phyloP scores from a whole-genome alignment of 2,329 filamentous ascomycete genomes.

The Colletotrichum sp. region DNA sequence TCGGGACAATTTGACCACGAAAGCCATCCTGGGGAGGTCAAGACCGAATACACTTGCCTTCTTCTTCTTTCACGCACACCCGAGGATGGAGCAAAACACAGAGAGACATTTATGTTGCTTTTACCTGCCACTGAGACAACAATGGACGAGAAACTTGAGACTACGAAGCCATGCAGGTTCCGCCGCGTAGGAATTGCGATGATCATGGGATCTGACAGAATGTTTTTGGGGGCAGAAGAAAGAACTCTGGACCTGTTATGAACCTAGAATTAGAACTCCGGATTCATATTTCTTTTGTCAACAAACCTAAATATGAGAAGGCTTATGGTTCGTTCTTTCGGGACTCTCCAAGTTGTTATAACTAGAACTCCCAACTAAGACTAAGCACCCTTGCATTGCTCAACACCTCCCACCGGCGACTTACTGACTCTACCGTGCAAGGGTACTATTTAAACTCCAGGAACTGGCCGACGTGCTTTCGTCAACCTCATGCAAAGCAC shows the following conservation, averaged over 20 bases:
- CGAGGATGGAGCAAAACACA: background rate
- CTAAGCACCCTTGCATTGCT: background rate
- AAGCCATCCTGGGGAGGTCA: background rate
- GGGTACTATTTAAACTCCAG: background rate
- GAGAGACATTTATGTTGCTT: background rate
- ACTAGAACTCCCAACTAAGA: background rate
- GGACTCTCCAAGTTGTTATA: background rate
- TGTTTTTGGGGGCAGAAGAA: background rate
- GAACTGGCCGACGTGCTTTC: background rate
- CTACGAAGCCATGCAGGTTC: background rate
- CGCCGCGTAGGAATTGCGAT: background rate
- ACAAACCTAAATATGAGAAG: too few relatives aligned
- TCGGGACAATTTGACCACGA: background rate
- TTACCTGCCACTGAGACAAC: fast-evolving
- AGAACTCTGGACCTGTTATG: background rate
- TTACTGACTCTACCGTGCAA: background rate
- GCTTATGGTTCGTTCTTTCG: background rate
- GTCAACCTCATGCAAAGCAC: background rate
- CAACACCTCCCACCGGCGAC: background rate
- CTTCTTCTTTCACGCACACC: background rate
- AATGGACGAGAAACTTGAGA: background rate
- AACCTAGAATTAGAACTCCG: background rate
- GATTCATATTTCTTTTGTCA: background rate
- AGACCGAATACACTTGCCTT: background rate
- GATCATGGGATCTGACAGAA: background rate